Evolutionary conservation across 371 early-diverging fungal genomes (phyloP), one percentile per base, ranked within the genome.

Genomic region (Mucor lusitanicus): DNA sequence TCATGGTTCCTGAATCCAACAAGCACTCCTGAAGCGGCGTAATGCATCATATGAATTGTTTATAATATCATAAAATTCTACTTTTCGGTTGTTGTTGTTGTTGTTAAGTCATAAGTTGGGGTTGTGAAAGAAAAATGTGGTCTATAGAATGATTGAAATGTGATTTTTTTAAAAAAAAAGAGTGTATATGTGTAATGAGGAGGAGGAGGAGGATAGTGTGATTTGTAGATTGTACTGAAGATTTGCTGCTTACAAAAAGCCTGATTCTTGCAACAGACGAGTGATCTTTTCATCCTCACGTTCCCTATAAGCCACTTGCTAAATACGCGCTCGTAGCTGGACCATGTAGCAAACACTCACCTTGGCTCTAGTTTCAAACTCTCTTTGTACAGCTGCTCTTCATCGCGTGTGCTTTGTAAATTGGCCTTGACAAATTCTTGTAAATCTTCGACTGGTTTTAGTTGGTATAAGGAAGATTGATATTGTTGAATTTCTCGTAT

Each of bases 401-500:
- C 87, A 70, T 94, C 89, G 61, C 88, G 75, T 69, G 85, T 85
- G 40, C 85, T 84, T 40, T 82, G 84, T 61, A 86, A 72, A 69
- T 84, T 80, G 39, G 82, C 81, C 58, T 91, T 79, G 71, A 97
- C 86, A 74, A 89, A 95, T 33, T 88, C 83, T 69, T 94, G 94
- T 53, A 97, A 82, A 74, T 94, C 93, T 3, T 89, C 85, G 9
- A 96, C 94, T 5, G 86, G 74, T 27, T 86, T 88, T 39, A 97
- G 76, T 61, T 85, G 85, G 78, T 95, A 97, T 37, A 92, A 90
- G 6, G 87, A 87, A 40, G 89, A 88, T 77, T 96, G 96, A 77
- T 92, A 96, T 74, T 94, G 94, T 74, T 94, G 94, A 64, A 97
- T 87, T 59, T 96, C 95, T 30, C 92, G 88, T 73, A 98, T 90